These are phyloP conservation scores for Tolypocladium nubicola DNA, from an alignment of 2,329 filamentous ascomycete genomes.

Conservation along the genomic window DNA sequence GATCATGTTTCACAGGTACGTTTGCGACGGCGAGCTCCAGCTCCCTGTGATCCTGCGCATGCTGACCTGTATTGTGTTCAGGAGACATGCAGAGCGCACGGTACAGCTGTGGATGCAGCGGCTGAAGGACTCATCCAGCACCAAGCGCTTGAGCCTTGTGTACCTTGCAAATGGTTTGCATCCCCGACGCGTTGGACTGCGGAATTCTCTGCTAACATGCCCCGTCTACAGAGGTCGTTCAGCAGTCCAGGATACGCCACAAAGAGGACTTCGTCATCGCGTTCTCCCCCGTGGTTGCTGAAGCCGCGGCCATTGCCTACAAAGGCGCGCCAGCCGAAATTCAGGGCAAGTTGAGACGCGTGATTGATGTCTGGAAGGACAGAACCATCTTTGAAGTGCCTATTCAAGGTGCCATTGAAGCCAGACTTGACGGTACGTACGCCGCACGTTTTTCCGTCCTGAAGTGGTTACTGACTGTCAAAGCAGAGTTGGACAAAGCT, in stretches of 20 bases:
- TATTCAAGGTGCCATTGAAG: conserved; percentile 73
- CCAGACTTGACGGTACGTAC: conserved; percentile 60
- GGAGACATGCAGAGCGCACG: conserved; percentile 84
- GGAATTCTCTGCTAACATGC: conserved; percentile 3
- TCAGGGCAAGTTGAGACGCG: conserved; percentile 76
- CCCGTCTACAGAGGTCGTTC: conserved; percentile 64
- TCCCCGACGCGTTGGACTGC: neutral
- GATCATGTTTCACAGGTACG: conserved; percentile 97
- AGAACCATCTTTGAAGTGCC: conserved; percentile 72
- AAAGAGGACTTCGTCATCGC: conserved; percentile 90
- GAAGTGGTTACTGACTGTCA: conserved; percentile 5
- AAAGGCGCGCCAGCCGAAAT: conserved; percentile 79
- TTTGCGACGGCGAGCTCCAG: neutral
- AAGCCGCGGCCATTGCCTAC: conserved; percentile 84
- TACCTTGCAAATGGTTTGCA: conserved; percentile 86
- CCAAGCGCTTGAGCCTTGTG: conserved; percentile 80
- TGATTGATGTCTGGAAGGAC: conserved; percentile 90
- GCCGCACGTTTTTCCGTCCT: no score
- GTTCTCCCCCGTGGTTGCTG: conserved; percentile 84
- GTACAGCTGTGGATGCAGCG: conserved; percentile 86
- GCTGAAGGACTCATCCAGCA: conserved; percentile 75
- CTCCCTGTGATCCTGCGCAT: neutral
- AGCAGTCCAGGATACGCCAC: conserved; percentile 86
- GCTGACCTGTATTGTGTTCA: conserved; percentile 23
- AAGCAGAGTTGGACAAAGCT: conserved; percentile 51